phyloP scores from a whole-genome alignment of 495 filamentous ascomycete genomes.

The Saxophila tyrrhenica region DNA sequence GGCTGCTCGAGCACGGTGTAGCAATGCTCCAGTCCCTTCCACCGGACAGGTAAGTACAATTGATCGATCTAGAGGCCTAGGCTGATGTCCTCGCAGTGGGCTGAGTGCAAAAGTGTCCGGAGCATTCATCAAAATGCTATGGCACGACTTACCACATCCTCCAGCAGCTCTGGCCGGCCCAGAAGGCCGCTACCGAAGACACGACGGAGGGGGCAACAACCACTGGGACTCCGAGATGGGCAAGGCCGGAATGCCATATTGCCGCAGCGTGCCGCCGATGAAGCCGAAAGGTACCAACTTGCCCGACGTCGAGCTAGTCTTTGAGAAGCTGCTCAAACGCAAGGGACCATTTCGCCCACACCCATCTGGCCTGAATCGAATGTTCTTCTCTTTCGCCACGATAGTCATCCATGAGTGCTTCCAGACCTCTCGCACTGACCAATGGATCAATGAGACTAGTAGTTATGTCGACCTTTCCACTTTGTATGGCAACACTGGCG shows the following conservation, averaged over 20 bases:
- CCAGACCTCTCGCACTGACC: constrained; percentile 29
- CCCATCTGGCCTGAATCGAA: constrained; percentile 25
- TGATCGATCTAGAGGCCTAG: too few relatives aligned
- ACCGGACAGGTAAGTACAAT: constrained; percentile 24
- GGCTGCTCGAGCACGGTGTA: constrained; percentile 30
- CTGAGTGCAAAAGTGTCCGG: constrained; percentile 17
- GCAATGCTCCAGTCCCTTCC: constrained; percentile 30
- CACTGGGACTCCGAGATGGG: constrained; percentile 36
- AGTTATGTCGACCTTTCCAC: constrained; percentile 28
- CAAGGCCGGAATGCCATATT: constrained; percentile 31
- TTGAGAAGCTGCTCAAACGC: constrained; percentile 23
- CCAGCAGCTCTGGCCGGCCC: constrained; percentile 22
- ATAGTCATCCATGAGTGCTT: constrained; percentile 24
- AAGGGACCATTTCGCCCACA: constrained; percentile 24
- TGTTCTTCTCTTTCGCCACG: constrained; percentile 27
- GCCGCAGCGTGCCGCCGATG: constrained; percentile 22
- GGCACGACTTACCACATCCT: constrained; percentile 24
- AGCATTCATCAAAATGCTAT: constrained; percentile 26
- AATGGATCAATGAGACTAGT: constrained; percentile 29
- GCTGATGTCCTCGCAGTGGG: too few relatives aligned
- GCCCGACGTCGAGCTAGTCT: constrained; percentile 22
- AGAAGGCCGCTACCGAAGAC: constrained; percentile 25
- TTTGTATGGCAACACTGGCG: constrained; percentile 22
- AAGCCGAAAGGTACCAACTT: constrained; percentile 25
- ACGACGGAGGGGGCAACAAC: constrained; percentile 32